Evolutionary conservation across 139 green algal genomes (phyloP), one percentile per base, ranked within the genome.

Genomic region (Micractinium sp.): DNA sequence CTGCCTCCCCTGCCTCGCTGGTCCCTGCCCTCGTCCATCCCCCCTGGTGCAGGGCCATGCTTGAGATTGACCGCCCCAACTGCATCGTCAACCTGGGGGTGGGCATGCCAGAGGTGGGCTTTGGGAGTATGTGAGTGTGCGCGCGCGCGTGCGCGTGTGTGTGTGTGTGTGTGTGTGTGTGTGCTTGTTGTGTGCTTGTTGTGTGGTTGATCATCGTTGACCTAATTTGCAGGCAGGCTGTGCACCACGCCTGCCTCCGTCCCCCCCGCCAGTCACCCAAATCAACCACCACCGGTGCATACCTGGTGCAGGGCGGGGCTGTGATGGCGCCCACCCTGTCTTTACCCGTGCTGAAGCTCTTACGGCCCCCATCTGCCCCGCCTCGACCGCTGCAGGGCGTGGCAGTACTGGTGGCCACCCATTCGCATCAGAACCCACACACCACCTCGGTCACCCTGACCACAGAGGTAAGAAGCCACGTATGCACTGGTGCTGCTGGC

Each of bases 61-160:
- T 93, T 41, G 89, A 90, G 82, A 89, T 94, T 23, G 78, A 87
- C 66, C n/a, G 33, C 0, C 73, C 88, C 33, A 82, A 91, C 89
- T 71, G 36, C n/a, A 79, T 95, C 9, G 90, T 94, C 85, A 95
- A 95, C 82, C 80, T 95, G 29, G 93, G 93, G 1, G 88, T 69
- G 35, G n/a, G n/a, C 77, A 61, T 33, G 38, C 22, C 27, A 2
- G 77, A 56, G 47, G 47, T 56, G 47, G n/a, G n/a, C n/a, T n/a
- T n/a, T n/a, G 20, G 20, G 20, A 5, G 63, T 27, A 5, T 29
- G 63, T 27, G 22, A 27, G 14, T 29, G 18, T 25, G 20, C 63
- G 63, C 63, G 63, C 20, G 47, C 7, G 47, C 47, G 9, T 56
- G 47, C 47, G 7, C 47, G 9, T 16, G 47, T 9, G 47, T 9